Base-by-base conservation (phyloP, 192 early-diverging fungal species). In the Entomortierella parvispora region DNA sequence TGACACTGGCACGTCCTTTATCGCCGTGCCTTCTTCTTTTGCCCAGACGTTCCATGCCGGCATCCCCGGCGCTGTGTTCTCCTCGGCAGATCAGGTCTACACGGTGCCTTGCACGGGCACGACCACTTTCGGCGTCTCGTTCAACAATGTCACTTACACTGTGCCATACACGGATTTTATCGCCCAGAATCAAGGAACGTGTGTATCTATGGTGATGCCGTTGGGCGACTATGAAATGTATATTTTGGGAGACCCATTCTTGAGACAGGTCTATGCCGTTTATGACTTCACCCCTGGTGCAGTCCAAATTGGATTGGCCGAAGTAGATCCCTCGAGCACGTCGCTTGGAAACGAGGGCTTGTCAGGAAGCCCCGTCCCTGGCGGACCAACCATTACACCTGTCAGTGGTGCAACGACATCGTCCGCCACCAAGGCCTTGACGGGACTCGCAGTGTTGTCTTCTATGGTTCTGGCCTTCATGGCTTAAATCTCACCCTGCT, bases 1-100 rank as follows among this genome's bases (percentile, higher is more conserved):
- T 45, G 74, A 77, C 31, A 77, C 74, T 4, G 74, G 74, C 22
- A 77, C 74, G 47, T 77, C 74, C 37, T 77, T 77, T 53, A 77
- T 77, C 58, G 74, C 74, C 2, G 74, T 77, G 14, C 74, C 74
- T 0, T 50, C 54, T 12, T 25, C 33, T 6, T 77, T 77, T 47
- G 74, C 74, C 31, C 33, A 63, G 6, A 60, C 52, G 17, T 77
- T 77, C 74, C 74, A 77, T 29, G 66, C 58, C 26, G 59, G 48
- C 18, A 46, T 77, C 37, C 57, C 74, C 2, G 74, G 74, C n/a
- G 74, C 74, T 9, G 25, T 23, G 4, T 77, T 50, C 31, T 63
- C 65, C 7, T 42, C 28, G 2, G 47, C 33, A 4, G 37, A 53
- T 37, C 59, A 64, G 37, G 45, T 62, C 8, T 77, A 68, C 43